Conservation (phyloP, 257 asterid genomes). For the Ehretia macrophylla region DNA sequence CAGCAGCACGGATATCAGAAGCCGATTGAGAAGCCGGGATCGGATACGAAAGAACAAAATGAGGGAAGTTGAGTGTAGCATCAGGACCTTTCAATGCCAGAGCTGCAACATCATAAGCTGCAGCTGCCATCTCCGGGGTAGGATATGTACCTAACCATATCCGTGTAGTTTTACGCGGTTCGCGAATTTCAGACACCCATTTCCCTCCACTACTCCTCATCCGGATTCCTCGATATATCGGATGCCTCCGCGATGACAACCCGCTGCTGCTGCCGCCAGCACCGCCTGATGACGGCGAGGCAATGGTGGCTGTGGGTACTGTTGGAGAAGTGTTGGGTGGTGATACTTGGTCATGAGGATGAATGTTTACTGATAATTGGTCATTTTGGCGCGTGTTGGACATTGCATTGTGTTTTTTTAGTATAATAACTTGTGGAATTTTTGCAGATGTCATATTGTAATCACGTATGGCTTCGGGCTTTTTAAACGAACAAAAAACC, state of each 20-base stretch:
- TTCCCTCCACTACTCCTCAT: constrained; percentile 48
- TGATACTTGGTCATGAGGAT: not conserved
- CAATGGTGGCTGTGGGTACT: not conserved
- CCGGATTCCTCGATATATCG: constrained; percentile 41
- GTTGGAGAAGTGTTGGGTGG: no score
- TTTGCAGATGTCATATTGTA: no score
- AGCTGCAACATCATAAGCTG: constrained; percentile 58
- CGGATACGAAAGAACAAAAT: constrained; percentile 16
- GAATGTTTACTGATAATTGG: not conserved
- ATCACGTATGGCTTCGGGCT: not conserved
- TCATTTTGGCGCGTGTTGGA: not conserved
- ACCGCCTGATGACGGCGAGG: constrained; percentile 13
- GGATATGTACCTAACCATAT: constrained; percentile 61
- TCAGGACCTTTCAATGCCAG: constrained; percentile 46
- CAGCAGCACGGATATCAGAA: constrained; percentile 31
- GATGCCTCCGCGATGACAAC: constrained; percentile 31
- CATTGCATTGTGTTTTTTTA: not conserved
- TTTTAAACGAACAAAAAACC: constrained; percentile 12
- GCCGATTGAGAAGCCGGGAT: constrained; percentile 39
- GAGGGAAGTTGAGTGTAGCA: constrained; percentile 10
- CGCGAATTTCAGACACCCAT: constrained; percentile 69
- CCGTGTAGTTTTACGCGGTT: constrained; percentile 50
- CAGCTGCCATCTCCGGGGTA: constrained; percentile 67
- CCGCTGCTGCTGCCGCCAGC: constrained; percentile 6
- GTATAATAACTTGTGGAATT: not conserved